phyloP scores from a whole-genome alignment of 441 rosid genomes.

The Pelargonium fulgidum region DNA sequence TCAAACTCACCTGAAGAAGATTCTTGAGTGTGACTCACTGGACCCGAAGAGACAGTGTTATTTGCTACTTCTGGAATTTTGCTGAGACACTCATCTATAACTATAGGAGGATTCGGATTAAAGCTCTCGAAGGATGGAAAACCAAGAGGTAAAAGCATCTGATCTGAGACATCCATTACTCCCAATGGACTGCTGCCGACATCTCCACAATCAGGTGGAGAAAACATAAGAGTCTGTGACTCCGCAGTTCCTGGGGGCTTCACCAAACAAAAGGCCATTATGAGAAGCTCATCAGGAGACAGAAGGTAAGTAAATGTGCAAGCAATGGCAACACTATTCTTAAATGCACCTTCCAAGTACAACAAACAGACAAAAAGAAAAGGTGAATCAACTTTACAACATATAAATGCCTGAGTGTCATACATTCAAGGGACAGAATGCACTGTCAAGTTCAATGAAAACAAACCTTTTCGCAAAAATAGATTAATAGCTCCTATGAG shows the following conservation, averaged over 20 bases:
- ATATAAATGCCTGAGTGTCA: not conserved
- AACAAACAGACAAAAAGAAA: not conserved
- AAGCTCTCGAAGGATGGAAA: conserved; percentile 83
- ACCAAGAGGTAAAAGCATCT: conserved; percentile 72
- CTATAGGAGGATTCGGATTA: conserved; percentile 52
- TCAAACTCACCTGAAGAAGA: conserved; percentile 71
- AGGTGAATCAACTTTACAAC: not conserved
- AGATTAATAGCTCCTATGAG: not conserved
- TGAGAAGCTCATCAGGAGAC: conserved; percentile 26
- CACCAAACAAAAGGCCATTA: conserved; percentile 30
- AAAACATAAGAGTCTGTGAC: conserved; percentile 76
- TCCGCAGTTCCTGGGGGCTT: conserved; percentile 99
- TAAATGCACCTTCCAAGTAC: conserved; percentile 4
- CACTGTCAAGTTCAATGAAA: not conserved
- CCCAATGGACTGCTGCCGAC: conserved; percentile 80
- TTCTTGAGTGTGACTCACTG: conserved; percentile 40
- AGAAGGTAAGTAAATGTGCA: conserved; percentile 15
- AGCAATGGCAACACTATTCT: not conserved
- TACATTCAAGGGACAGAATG: not conserved
- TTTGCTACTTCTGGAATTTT: conserved; percentile 64
- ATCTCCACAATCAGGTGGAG: conserved; percentile 81
- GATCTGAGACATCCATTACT: conserved; percentile 78
- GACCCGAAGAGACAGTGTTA: conserved; percentile 45
- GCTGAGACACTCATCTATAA: conserved; percentile 57
- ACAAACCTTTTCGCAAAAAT: not conserved